Evolutionary conservation across 305 asterid species (phyloP).

Genomic region (Fraxinus baroniana): DNA sequence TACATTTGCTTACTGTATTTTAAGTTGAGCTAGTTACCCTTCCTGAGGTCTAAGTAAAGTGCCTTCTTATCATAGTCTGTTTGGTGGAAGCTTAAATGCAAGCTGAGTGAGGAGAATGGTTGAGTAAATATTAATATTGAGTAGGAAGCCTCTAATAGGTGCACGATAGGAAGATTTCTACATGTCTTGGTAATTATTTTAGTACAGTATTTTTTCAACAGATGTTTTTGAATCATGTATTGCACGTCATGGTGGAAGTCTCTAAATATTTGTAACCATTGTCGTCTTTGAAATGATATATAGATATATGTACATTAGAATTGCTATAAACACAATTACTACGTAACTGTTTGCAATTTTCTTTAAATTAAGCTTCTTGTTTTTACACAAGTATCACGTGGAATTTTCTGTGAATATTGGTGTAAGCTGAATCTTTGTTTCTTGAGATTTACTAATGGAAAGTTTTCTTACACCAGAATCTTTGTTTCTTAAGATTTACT

Average conservation of each 20-base stretch:
- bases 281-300: conserved; percentile 14
- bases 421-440: background rate
- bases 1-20: background rate
- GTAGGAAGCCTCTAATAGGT: conserved; percentile 5
- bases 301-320: conserved; percentile 16
- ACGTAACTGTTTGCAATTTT: background rate
- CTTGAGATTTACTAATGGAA: conserved; percentile 4
- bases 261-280: background rate
- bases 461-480: conserved; percentile 8
- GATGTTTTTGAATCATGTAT: background rate
- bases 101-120: background rate
- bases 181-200: background rate
- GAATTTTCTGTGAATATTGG: background rate
- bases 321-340: background rate
- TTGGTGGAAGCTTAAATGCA: conserved; percentile 5
- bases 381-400: background rate
- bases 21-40: background rate
- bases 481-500: background rate
- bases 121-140: conserved; percentile 1
- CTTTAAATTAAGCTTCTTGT: background rate
- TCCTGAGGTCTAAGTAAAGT: background rate
- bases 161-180: background rate
- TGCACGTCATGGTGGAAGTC: background rate
- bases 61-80: background rate
- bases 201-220: background rate